A percentile compares a stretch with the other conserved stretches of the same genome.
phyloP scores from a whole-genome alignment of 371 early-diverging fungal genomes.

The Mortierella sp. region DNA sequence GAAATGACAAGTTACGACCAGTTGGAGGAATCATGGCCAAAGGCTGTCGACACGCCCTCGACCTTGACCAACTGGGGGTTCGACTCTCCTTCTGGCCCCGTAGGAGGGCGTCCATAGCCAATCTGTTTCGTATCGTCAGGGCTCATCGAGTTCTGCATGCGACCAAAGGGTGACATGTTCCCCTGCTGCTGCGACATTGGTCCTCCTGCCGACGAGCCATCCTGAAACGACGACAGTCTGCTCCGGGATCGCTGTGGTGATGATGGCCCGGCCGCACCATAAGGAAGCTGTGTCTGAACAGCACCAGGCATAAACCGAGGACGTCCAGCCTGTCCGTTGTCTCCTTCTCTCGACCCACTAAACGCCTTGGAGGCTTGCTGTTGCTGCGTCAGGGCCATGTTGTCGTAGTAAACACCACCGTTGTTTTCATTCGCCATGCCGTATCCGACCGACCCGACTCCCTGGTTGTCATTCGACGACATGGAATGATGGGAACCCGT shows the following conservation, averaged over 20 bases:
- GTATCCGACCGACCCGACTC: slow-evolving; percentile 20
- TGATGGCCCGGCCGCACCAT: slow-evolving; percentile 24
- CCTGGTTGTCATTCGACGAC: slow-evolving; percentile 21
- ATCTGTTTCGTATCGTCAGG: slow-evolving; percentile 40
- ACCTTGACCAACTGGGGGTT: slow-evolving; percentile 38
- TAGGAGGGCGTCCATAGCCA: slow-evolving; percentile 19
- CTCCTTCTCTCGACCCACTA: slow-evolving; percentile 27
- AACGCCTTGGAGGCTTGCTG: slow-evolving; percentile 25
- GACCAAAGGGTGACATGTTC: slow-evolving; percentile 22
- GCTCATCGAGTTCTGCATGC: slow-evolving; percentile 27
- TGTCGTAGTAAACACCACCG: slow-evolving; percentile 36
- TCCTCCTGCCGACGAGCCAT: slow-evolving; percentile 17
- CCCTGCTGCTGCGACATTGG: slow-evolving; percentile 26
- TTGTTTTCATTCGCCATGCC: slow-evolving; percentile 16
- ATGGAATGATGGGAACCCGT: slow-evolving; percentile 18
- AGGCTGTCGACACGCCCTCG: slow-evolving; percentile 27
- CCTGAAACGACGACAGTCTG: slow-evolving; percentile 36
- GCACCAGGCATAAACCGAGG: slow-evolving; percentile 35
- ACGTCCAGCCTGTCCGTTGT: slow-evolving; percentile 18
- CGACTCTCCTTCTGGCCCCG: slow-evolving; percentile 30
- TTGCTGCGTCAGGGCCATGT: slow-evolving; percentile 22
- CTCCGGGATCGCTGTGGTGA: slow-evolving; percentile 43
- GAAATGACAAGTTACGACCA: slow-evolving; percentile 20
- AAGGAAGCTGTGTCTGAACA: slow-evolving; percentile 23
- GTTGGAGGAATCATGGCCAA: slow-evolving; percentile 29